phyloP scores from a whole-genome alignment of 2,329 filamentous ascomycete species.

The Microsporum ferrugineum region DNA sequence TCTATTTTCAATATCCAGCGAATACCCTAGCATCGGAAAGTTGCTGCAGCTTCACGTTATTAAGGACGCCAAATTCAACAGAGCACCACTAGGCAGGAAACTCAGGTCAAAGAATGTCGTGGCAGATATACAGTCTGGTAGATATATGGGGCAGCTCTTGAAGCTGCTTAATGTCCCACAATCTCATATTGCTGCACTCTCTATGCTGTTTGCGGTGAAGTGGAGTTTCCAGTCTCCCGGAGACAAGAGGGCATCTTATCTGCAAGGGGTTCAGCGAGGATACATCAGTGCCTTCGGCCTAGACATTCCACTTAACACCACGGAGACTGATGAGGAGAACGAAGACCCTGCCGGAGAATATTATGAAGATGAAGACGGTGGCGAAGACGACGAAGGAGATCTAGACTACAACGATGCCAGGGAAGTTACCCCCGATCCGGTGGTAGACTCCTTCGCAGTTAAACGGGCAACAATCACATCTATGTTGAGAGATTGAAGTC shows the following conservation, averaged over 20 bases:
- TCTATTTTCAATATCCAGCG: slow-evolving; percentile 15
- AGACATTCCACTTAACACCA: neutral
- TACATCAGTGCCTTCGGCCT: neutral
- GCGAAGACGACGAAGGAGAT: neutral
- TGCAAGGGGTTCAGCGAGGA: slow-evolving; percentile 9
- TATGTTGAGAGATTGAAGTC: neutral
- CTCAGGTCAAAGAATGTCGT: slow-evolving; percentile 8
- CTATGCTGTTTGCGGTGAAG: slow-evolving; percentile 15
- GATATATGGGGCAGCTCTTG: slow-evolving; percentile 18
- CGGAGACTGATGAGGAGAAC: slow-evolving; percentile 1
- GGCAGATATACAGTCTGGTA: slow-evolving; percentile 16
- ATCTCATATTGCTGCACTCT: slow-evolving; percentile 16
- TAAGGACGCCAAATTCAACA: neutral
- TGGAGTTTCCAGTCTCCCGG: slow-evolving; percentile 17
- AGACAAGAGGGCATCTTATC: slow-evolving; percentile 8
- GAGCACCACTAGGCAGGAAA: slow-evolving; percentile 9
- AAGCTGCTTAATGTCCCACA: slow-evolving; percentile 16
- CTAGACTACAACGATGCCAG: neutral
- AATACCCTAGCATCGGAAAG: slow-evolving; percentile 15
- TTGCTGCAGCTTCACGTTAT: slow-evolving; percentile 22
- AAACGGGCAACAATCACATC: neutral
- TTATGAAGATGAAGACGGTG: neutral
- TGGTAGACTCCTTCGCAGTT: neutral
- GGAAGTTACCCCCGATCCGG: neutral
- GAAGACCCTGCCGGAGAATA: neutral